Evolutionary conservation across 257 asterid genomes (phyloP).

Genomic region (Nicotiana tabacum): DNA sequence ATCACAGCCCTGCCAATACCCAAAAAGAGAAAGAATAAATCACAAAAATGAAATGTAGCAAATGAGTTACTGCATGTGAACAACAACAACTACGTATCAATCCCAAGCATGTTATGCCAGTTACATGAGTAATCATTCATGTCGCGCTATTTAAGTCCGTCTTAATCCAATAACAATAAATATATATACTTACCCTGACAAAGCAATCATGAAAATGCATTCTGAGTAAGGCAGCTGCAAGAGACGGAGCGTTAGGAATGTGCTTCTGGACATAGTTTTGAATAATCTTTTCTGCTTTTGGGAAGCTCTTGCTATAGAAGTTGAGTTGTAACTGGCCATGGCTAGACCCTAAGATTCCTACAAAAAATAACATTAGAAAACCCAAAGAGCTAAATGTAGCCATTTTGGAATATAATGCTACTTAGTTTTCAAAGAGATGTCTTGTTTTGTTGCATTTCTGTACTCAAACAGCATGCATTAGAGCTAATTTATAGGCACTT

Average conservation of each 20-base stretch:
- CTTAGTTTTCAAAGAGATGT: not conserved
- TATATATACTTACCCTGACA: slow-evolving; percentile 22
- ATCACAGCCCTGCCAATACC: slow-evolving; percentile 27
- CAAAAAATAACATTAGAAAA: slow-evolving; percentile 4
- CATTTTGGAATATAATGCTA: slow-evolving; percentile 17
- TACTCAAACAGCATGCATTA: not conserved
- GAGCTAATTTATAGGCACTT: not conserved
- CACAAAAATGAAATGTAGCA: not conserved
- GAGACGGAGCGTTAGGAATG: slow-evolving; percentile 57
- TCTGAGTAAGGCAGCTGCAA: slow-evolving; percentile 47
- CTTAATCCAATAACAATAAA: not conserved
- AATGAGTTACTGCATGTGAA: not conserved
- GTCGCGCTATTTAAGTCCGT: too few relatives aligned
- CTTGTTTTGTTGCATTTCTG: not conserved
- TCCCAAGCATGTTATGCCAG: too few relatives aligned
- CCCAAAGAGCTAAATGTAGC: not conserved
- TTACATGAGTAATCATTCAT: too few relatives aligned
- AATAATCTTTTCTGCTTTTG: slow-evolving; percentile 53
- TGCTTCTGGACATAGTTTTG: slow-evolving; percentile 37
- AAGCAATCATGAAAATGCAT: slow-evolving; percentile 39
- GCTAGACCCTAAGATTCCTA: slow-evolving; percentile 18
- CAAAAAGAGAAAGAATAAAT: not conserved
- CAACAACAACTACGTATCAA: too few relatives aligned
- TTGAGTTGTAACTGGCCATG: slow-evolving; percentile 38
- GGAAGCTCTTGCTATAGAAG: slow-evolving; percentile 48